A percentile compares a stretch with the other conserved stretches of the same genome.
These are phyloP conservation scores for Sphagnum fallax DNA, from an alignment of 228 moss, liverwort and hornwort genomes.

Conservation along the genomic window DNA sequence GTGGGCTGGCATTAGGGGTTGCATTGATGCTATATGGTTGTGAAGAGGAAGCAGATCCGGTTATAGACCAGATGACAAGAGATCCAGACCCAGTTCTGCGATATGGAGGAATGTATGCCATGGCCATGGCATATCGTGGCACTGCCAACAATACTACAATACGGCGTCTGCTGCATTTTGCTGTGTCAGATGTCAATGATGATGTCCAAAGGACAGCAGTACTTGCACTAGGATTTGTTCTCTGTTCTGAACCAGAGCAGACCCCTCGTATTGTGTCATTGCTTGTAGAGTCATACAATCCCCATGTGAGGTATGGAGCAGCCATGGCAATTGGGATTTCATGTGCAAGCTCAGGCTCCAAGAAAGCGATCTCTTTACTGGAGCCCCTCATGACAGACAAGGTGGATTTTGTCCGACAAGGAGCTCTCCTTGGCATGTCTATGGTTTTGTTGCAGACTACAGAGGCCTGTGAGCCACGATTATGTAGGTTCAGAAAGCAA, in stretches of 20 bases:
- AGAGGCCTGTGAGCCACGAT: slow-evolving; percentile 57
- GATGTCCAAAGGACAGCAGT: slow-evolving; percentile 89
- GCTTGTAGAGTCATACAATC: slow-evolving; percentile 87
- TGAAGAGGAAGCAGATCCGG: slow-evolving; percentile 79
- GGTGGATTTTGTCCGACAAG: slow-evolving; percentile 88
- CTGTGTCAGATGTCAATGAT: slow-evolving; percentile 80
- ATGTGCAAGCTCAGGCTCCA: slow-evolving; percentile 85
- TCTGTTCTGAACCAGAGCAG: slow-evolving; percentile 91
- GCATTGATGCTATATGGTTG: slow-evolving; percentile 77
- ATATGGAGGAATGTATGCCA: slow-evolving; percentile 89
- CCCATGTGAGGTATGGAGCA: slow-evolving; percentile 84
- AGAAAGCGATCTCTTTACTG: slow-evolving; percentile 72
- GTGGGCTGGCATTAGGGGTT: slow-evolving; percentile 78
- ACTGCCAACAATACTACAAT: slow-evolving; percentile 95
- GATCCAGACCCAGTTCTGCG: slow-evolving; percentile 78
- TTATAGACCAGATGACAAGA: slow-evolving; percentile 91
- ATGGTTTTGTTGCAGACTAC: slow-evolving; percentile 92
- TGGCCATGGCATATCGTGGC: slow-evolving; percentile 92
- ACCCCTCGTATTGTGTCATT: slow-evolving; percentile 86
- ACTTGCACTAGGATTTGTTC: slow-evolving; percentile 89
- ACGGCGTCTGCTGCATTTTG: slow-evolving; percentile 78
- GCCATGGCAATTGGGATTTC: slow-evolving; percentile 94
- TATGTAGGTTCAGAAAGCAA: slow-evolving; percentile 62
- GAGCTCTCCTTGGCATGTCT: slow-evolving; percentile 86
- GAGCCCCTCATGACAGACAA: slow-evolving; percentile 72